Evolutionary conservation across 2,329 filamentous ascomycete species (phyloP).

Genomic region (Alternaria brassicae): DNA sequence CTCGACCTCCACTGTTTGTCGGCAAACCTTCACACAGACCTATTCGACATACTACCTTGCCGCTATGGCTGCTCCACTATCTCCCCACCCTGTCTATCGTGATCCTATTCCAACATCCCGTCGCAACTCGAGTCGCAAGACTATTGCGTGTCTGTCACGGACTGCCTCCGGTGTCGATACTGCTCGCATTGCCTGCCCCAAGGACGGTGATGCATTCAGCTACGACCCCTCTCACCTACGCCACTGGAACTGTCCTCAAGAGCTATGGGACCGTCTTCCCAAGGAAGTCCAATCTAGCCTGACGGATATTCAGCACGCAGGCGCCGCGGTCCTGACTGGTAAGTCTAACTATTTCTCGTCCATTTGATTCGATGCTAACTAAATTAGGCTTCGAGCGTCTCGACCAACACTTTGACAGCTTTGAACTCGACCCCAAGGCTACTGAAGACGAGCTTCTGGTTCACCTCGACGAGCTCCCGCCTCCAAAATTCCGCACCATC

Average conservation of each 20-base stretch:
- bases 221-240: constrained; percentile 48
- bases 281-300: constrained; percentile 42
- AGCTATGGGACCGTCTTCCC: constrained; percentile 50
- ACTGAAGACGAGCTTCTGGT: constrained; percentile 32
- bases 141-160: constrained; percentile 32
- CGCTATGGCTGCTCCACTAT: constrained; percentile 31
- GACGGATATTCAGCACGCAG: constrained; percentile 52
- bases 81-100: constrained; percentile 32
- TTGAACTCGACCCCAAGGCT: constrained; percentile 25
- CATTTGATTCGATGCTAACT: constrained; percentile 22
- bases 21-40: constrained; percentile 8
- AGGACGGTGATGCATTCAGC: constrained; percentile 49
- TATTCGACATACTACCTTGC: constrained; percentile 13
- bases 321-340: constrained; percentile 55
- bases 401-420: constrained; percentile 32
- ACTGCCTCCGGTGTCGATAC: constrained; percentile 34
- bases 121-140: constrained; percentile 38
- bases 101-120: constrained; percentile 30
- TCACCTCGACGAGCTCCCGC: constrained; percentile 35
- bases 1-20: constrained; percentile 15
- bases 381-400: constrained; percentile 42
- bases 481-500: constrained; percentile 33
- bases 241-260: constrained; percentile 49
- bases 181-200: constrained; percentile 42
- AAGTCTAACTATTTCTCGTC: constrained; percentile 29